phyloP scores from a whole-genome alignment of 225 moss, liverwort and hornwort genomes.

The Thuidium tamariscinum region DNA sequence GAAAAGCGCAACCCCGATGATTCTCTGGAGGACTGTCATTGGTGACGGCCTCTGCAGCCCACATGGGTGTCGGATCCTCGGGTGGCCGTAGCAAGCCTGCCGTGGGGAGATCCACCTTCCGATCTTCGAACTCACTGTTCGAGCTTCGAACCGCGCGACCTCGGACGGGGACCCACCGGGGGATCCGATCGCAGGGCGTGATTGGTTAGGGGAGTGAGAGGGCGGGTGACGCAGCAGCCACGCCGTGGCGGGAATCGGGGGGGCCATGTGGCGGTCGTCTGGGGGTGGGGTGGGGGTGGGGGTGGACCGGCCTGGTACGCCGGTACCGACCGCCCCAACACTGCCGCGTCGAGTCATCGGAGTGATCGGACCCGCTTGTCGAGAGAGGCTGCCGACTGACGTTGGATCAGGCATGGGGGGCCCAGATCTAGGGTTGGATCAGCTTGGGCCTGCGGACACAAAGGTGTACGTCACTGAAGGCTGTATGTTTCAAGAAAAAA shows the following conservation, averaged over 20 bases:
- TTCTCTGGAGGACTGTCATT: not conserved
- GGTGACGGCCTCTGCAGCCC: not conserved
- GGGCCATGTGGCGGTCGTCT: not conserved
- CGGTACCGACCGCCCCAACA: not conserved
- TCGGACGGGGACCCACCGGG: not conserved
- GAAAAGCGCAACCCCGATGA: not conserved
- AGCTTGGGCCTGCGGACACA: not conserved
- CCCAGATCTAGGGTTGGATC: not conserved
- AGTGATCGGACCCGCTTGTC: not conserved
- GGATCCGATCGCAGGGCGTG: not conserved
- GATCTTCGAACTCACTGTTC: not conserved
- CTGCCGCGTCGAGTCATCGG: too few species aligned
- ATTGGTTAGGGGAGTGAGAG: not conserved
- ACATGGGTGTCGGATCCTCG: not conserved
- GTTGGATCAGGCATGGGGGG: not conserved
- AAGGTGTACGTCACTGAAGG: too few species aligned
- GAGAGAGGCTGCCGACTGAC: not conserved
- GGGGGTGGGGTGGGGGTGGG: not conserved
- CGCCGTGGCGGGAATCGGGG: not conserved
- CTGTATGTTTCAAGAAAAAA: too few species aligned
- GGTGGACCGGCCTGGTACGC: not conserved
- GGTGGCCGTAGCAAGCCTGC: not conserved
- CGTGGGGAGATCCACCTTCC: not conserved
- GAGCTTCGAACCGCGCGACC: not conserved
- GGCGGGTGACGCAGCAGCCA: not conserved